Conservation (phyloP, 2,329 filamentous ascomycete genomes). For the Penicillium freii region DNA sequence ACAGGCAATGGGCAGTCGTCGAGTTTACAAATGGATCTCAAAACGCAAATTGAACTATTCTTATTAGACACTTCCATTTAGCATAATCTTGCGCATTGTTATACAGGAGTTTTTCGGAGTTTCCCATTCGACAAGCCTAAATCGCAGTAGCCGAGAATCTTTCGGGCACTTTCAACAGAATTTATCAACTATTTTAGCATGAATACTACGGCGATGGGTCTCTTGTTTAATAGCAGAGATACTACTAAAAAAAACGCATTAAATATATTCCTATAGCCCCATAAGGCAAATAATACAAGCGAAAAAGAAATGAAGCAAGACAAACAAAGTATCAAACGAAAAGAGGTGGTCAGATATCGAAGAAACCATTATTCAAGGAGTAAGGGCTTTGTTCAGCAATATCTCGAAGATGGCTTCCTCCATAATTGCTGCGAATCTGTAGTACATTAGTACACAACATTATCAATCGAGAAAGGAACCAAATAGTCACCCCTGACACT, state of each 20-base stretch:
- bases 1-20: too few relatives aligned
- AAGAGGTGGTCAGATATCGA: not conserved
- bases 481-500: conserved; percentile 17
- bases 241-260: not conserved
- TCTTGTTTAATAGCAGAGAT: not conserved
- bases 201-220: not conserved
- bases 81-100: not conserved
- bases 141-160: not conserved
- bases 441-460: not conserved
- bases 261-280: not conserved
- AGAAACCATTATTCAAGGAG: not conserved
- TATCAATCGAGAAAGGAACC: not conserved
- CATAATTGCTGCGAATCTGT: conserved; percentile 14
- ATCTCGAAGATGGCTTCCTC: conserved; percentile 13
- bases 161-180: not conserved
- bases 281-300: not conserved
- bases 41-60: too few relatives aligned
- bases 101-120: not conserved
- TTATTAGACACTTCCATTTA: too few relatives aligned
- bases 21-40: too few relatives aligned
- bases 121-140: not conserved
- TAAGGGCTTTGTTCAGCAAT: conserved; percentile 3
- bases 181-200: not conserved
- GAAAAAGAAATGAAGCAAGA: not conserved
- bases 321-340: not conserved